Evolutionary conservation across 441 rosid species (phyloP).

Genomic region (Bruguiera hainesii): DNA sequence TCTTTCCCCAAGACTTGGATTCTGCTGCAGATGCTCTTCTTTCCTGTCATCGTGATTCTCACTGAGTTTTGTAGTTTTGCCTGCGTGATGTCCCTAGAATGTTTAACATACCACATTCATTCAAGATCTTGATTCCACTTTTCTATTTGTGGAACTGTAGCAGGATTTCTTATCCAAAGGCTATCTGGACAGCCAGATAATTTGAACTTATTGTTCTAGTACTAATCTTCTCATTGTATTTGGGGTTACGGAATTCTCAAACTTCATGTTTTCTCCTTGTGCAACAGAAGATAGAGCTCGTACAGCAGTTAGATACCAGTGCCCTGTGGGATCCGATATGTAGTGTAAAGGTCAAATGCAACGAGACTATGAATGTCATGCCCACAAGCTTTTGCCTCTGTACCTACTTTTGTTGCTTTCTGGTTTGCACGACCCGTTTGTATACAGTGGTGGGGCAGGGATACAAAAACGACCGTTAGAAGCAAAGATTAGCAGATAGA

Average conservation of each 20-base stretch:
- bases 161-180: background rate
- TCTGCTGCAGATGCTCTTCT: constrained; percentile 77
- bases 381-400: constrained; percentile 2
- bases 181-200: background rate
- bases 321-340: background rate
- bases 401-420: background rate
- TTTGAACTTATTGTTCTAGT: background rate
- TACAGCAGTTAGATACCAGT: too few relatives aligned
- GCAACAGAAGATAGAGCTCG: background rate
- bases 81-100: too few relatives aligned
- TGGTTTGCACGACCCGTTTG: constrained; percentile 10
- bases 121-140: too few relatives aligned
- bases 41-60: constrained; percentile 34
- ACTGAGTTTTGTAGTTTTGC: background rate
- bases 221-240: background rate
- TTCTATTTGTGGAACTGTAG: background rate
- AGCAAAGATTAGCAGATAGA: constrained; percentile 7
- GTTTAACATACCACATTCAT: too few relatives aligned
- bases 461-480: background rate
- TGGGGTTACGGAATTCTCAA: too few relatives aligned
- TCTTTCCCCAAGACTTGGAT: constrained; percentile 89
- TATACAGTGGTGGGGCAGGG: background rate
- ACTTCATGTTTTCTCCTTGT: too few relatives aligned
- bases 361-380: background rate
- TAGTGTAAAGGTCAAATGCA: background rate